These are phyloP conservation scores for Golubevia pallescens DNA, from an alignment of 1,284 basidiomycete species.

Conservation along the genomic window DNA sequence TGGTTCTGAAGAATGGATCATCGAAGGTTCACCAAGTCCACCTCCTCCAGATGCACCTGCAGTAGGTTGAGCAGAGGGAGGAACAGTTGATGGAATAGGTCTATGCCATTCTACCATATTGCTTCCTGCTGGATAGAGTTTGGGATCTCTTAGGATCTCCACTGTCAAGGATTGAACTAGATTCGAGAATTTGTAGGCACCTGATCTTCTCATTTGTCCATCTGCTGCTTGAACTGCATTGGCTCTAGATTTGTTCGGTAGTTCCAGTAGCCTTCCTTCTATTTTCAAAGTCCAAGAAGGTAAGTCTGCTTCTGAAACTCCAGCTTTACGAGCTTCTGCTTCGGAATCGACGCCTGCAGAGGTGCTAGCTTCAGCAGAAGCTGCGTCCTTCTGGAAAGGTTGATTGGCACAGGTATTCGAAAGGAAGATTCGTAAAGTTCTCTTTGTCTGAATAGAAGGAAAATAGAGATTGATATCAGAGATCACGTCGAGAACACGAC, in stretches of 20 bases:
- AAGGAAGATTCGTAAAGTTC: slow-evolving; percentile 85
- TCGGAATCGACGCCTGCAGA: slow-evolving; percentile 13
- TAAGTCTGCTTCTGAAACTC: slow-evolving; percentile 59
- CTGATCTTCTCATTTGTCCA: slow-evolving; percentile 45
- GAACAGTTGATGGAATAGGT: slow-evolving; percentile 36
- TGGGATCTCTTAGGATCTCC: slow-evolving; percentile 83
- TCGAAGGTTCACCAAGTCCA: slow-evolving; percentile 35
- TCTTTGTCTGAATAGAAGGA: slow-evolving; percentile 71
- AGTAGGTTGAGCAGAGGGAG: slow-evolving; percentile 1
- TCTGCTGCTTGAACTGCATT: slow-evolving; percentile 50
- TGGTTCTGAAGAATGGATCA: slow-evolving; percentile 51
- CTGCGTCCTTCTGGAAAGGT: slow-evolving; percentile 52
- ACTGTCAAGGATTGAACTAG: slow-evolving; percentile 83
- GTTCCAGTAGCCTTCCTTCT: slow-evolving; percentile 80
- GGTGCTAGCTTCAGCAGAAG: slow-evolving; percentile 12
- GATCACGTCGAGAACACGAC: too few species aligned
- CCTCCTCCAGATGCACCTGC: slow-evolving; percentile 1
- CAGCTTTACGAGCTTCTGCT: slow-evolving; percentile 11
- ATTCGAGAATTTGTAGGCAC: slow-evolving; percentile 76
- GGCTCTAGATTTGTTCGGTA: slow-evolving; percentile 44
- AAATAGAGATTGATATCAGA: too few species aligned
- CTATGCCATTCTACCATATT: slow-evolving; percentile 66
- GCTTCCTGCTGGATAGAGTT: slow-evolving; percentile 73
- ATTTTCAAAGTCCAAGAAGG: slow-evolving; percentile 89
- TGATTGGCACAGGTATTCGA: slow-evolving; percentile 88